These are phyloP conservation scores for Globisporangium rhizosaccharum DNA, from an alignment of 352 stramenopile species.

Conservation along the genomic window DNA sequence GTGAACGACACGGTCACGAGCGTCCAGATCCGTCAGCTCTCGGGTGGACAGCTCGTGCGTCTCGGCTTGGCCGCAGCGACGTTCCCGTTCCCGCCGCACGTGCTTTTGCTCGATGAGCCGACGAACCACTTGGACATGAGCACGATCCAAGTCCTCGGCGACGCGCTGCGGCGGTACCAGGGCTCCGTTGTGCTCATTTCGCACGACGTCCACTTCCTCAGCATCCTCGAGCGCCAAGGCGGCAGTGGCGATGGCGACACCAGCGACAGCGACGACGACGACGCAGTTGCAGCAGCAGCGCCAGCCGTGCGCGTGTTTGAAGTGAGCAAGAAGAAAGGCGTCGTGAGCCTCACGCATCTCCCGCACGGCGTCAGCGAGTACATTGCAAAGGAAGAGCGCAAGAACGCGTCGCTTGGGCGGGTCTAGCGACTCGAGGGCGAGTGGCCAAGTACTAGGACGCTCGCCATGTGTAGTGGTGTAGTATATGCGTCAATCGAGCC, in stretches of 20 bases:
- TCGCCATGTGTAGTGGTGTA: background rate
- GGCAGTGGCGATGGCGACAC: background rate
- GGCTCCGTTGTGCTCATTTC: conserved; percentile 61
- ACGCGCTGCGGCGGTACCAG: conserved; percentile 48
- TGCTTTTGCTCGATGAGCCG: conserved; percentile 94
- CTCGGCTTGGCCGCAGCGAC: conserved; percentile 44
- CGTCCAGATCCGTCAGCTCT: conserved; percentile 34
- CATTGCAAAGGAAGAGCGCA: conserved; percentile 34
- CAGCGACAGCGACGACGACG: conserved; percentile 10
- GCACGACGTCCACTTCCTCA: conserved; percentile 56
- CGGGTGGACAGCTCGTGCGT: conserved; percentile 46
- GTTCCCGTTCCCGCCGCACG: conserved; percentile 86
- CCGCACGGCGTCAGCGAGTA: conserved; percentile 29
- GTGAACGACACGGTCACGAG: conserved; percentile 22
- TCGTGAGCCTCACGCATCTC: conserved; percentile 30
- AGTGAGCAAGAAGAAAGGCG: conserved; percentile 42
- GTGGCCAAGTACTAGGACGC: background rate
- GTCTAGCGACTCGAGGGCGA: conserved; percentile 14
- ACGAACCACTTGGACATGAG: conserved; percentile 95
- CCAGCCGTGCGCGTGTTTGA: conserved; percentile 33
- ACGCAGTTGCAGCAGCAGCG: conserved; percentile 2
- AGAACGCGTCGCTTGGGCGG: conserved; percentile 33
- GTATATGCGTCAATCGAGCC: too few species aligned
- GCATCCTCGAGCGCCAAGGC: conserved; percentile 22
- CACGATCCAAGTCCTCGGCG: conserved; percentile 68